Evolutionary conservation across 1,284 basidiomycete species (phyloP), one percentile per base, ranked within the genome.

Genomic region (Leccinum subfulvum): DNA sequence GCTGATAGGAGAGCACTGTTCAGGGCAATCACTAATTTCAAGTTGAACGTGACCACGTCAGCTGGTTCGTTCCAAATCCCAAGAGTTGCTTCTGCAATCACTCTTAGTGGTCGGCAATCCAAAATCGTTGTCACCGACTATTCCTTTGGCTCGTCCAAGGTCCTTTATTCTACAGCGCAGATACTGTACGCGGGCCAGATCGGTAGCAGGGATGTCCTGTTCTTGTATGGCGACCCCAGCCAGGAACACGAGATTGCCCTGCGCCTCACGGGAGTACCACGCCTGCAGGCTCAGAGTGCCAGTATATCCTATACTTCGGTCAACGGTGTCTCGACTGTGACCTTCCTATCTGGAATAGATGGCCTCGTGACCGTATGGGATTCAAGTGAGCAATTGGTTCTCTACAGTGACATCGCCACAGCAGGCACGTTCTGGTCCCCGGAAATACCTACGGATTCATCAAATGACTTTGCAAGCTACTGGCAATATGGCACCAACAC

Each of bases 91-190:
- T 73, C 78, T 1, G 69, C 79, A 11, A 84, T 91, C 66, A 83
- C 84, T 2, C 81, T 92, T 16, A 74, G 75, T 33, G 90, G 90
- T 5, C 83, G 90, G 7, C 82, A 91, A 72, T 89, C 87, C 53
- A 91, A 89, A 73, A 75, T 90, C 26, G 76, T 92, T 35, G 80
- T 89, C 26, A 85, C 86, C 0, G 84, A 90, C 73, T 90, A 89
- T 69, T 73, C 79, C 2, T 90, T 88, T 69, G 89, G 90, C 18
- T 79, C 72, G 13, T 86, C 86, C 10, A 78, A 75, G 54, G 69
- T 87, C 4, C 71, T 81, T 3, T 90, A 87, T 71, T 87, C 89
- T 6, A 90, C 90, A 10, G 88, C 90, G 0, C 80, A 84, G 58
- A 77, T 92, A 35, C 74, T 86, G 69, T 92, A 84, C 68, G 85